Base-by-base conservation (phyloP, 192 early-diverging fungal genomes). In the Backusella tuberculispora region DNA sequence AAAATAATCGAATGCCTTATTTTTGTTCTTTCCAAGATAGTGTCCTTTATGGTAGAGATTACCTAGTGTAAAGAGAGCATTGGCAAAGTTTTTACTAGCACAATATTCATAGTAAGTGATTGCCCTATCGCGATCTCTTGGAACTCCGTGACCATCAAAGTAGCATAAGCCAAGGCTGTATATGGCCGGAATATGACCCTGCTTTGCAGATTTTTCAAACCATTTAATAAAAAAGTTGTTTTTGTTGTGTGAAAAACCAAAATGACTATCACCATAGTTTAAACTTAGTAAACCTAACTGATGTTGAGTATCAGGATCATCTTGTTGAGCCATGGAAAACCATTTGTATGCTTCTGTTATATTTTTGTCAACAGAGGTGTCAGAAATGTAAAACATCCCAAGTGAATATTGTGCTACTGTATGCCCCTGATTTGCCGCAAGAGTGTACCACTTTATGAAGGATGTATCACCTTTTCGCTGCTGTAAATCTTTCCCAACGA, bases 101-200 rank as follows among this genome's bases (percentile, higher is more conserved):
- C 47, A 50, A 50, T 50, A 50, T 50, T 50, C 47, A n/a, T 50
- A 50, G 47, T 50, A 50, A n/a, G 47, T 50, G 15, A 50, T 50
- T 50, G 17, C 47, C 17, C 17, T 50, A 19, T 19, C 47, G 1
- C 47, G 47, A 50, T 50, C 47, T 15, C 17, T 21, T 50, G 17
- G 47, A 50, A 7, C 47, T 19, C 47, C 47, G 8, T n/a, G 17
- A 19, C 47, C 47, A 7, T 50, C n/a, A 50, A 50, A 50, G 47
- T 50, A 50, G 47, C 47, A 50, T 6, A 50, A 19, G 2, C 47
- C 47, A 50, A 50, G 47, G 6, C 19, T 5, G 19, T 50, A 50
- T n/a, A 50, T 50, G 6, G 47, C 47, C 7, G n/a, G 0, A n/a
- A 50, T 5, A 50, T 50, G 47, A n/a, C 5, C 15, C 19, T 50